phyloP scores from a whole-genome alignment of 169 alveolate genomes.

The Theileria annulata region DNA sequence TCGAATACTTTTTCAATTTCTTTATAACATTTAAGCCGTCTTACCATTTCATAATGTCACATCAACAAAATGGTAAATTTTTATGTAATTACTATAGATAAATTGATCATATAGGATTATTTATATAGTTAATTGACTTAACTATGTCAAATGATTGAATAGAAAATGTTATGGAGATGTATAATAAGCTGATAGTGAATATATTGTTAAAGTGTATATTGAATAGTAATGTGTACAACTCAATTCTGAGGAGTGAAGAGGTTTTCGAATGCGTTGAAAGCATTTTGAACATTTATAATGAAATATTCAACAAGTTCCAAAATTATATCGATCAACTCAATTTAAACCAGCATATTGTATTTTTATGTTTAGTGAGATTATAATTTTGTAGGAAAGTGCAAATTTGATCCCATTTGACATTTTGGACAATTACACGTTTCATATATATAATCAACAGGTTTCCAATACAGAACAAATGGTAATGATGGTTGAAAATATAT shows the following conservation, averaged over 20 bases:
- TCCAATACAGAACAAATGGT: neutral
- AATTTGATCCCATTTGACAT: slow-evolving; percentile 15
- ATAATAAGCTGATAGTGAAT: neutral
- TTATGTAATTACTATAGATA: too few relatives aligned
- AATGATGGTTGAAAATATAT: neutral
- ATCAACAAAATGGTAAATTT: neutral
- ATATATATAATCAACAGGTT: neutral
- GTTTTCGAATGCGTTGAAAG: neutral
- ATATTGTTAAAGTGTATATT: neutral
- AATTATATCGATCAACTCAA: neutral
- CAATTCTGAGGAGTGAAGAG: slow-evolving; percentile 4
- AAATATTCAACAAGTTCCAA: neutral
- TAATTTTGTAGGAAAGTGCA: slow-evolving; percentile 16
- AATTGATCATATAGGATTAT: too few relatives aligned
- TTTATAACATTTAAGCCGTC: neutral
- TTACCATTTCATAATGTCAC: neutral
- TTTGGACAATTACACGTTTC: slow-evolving; percentile 1
- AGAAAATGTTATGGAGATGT: neutral
- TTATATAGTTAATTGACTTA: too few relatives aligned
- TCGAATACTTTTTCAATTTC: neutral
- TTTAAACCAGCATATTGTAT: neutral
- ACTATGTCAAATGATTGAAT: too few relatives aligned
- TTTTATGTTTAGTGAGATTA: neutral
- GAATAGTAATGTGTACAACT: slow-evolving; percentile 17
- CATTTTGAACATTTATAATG: neutral